A percentile compares a stretch with the other conserved stretches of the same genome.
Conservation (phyloP, 106 monocot genomes). For the Apostasia shenzhenica region DNA sequence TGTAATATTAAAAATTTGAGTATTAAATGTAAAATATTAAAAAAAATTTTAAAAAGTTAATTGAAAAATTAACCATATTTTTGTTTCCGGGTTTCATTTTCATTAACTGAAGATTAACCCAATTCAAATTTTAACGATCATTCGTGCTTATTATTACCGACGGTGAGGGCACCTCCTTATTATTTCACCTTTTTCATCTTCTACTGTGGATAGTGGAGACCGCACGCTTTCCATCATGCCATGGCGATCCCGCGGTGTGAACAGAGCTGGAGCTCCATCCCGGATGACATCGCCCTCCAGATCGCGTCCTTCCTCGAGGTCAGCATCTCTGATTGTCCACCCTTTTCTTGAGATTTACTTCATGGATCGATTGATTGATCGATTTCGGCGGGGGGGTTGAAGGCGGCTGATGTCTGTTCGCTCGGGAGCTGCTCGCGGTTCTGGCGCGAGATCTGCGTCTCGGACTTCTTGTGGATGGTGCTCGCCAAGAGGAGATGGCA, state of each 20-base stretch:
- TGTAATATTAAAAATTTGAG: too few species aligned
- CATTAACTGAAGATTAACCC: too few species aligned
- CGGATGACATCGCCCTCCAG: conserved; percentile 40
- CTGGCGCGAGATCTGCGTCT: conserved; percentile 49
- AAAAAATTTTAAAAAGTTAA: too few species aligned
- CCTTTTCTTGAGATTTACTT: neutral
- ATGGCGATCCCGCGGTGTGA: neutral
- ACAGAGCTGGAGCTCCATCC: conserved; percentile 22
- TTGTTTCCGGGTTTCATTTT: too few species aligned
- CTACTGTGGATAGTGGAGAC: neutral
- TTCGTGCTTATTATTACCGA: too few species aligned
- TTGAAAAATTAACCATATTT: too few species aligned
- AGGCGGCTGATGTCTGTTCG: conserved; percentile 62
- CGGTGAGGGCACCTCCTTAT: too few species aligned
- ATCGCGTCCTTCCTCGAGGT: conserved; percentile 55
- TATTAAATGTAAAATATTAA: too few species aligned
- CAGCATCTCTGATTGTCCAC: neutral
- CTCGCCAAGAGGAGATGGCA: conserved; percentile 63
- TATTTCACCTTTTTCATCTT: too few species aligned
- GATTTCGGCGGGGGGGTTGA: neutral
- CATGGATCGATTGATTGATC: neutral
- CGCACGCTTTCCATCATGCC: neutral
- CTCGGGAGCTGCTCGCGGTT: conserved; percentile 61
- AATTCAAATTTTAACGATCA: too few species aligned
- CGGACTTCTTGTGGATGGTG: conserved; percentile 49